Evolutionary conservation across 2,329 filamentous ascomycete genomes (phyloP).

Genomic region (Neofusicoccum umdonicola): DNA sequence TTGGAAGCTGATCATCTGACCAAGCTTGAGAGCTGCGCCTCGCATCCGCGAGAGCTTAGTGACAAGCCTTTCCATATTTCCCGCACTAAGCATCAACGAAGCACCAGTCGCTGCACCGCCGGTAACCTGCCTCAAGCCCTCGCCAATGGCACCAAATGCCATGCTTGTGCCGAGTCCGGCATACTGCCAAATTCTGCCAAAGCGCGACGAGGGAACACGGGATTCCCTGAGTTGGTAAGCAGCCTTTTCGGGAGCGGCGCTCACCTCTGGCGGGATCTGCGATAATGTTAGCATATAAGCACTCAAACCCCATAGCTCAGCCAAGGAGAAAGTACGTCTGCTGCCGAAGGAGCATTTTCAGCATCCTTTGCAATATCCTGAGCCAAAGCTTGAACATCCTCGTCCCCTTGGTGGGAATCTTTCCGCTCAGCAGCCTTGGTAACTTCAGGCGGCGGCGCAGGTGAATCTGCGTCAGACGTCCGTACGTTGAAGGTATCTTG

Average conservation of each 20-base stretch:
- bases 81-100: slow-evolving; percentile 81
- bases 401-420: slow-evolving; percentile 17
- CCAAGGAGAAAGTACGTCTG: slow-evolving; percentile 25
- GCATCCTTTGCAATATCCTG: slow-evolving; percentile 47
- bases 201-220: slow-evolving; percentile 79
- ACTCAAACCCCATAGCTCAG: neutral
- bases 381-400: slow-evolving; percentile 47
- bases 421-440: slow-evolving; percentile 19
- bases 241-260: slow-evolving; percentile 29
- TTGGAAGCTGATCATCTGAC: slow-evolving; percentile 98
- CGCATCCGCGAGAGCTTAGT: slow-evolving; percentile 93
- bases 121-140: slow-evolving; percentile 76
- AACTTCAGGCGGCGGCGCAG: neutral
- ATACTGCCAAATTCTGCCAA: slow-evolving; percentile 93
- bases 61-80: slow-evolving; percentile 90
- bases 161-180: slow-evolving; percentile 89
- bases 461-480: slow-evolving; percentile 15
- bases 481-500: slow-evolving; percentile 36
- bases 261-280: slow-evolving; percentile 34
- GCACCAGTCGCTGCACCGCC: slow-evolving; percentile 61
- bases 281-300: slow-evolving; percentile 48
- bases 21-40: slow-evolving; percentile 92
- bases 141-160: slow-evolving; percentile 86
- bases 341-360: slow-evolving; percentile 27
- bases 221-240: slow-evolving; percentile 80